Evolutionary conservation across 208 protist genomes (phyloP).

Genomic region (Trypanosoma platydactyli): DNA sequence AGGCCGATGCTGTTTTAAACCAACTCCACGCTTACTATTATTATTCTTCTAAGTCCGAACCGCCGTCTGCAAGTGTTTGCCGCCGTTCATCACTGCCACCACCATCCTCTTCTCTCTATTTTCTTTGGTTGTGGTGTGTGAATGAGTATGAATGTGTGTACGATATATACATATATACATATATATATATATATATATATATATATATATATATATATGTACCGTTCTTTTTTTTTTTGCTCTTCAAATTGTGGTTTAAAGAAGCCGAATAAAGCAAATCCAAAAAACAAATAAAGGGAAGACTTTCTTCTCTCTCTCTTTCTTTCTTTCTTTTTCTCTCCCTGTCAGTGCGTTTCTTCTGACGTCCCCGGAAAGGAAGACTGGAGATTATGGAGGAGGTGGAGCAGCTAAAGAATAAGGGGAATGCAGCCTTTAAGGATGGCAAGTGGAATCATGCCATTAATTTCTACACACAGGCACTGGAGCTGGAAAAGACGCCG

Average conservation of each 20-base stretch:
- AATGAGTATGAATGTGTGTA: no score
- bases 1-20: no score
- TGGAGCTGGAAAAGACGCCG: constrained; percentile 77
- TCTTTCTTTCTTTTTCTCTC: constrained; percentile 25
- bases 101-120: constrained; percentile 9
- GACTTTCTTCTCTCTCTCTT: no score
- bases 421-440: constrained; percentile 86
- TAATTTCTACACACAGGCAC: constrained; percentile 89
- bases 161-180: constrained; percentile 2
- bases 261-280: constrained; percentile 2
- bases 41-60: no score
- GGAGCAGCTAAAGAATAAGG: constrained; percentile 66
- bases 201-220: constrained; percentile 15
- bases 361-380: not conserved
- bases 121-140: constrained; percentile 16
- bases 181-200: constrained; percentile 4
- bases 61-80: no score
- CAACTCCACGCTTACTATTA: no score
- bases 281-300: not conserved
- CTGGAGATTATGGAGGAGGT: constrained; percentile 44
- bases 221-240: constrained; percentile 11
- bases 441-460: constrained; percentile 92
- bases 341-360: not conserved
- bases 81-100: no score
- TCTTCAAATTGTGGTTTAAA: not conserved